Base-by-base conservation (phyloP, 2,329 filamentous ascomycete genomes). In the Cercospora canescens region DNA sequence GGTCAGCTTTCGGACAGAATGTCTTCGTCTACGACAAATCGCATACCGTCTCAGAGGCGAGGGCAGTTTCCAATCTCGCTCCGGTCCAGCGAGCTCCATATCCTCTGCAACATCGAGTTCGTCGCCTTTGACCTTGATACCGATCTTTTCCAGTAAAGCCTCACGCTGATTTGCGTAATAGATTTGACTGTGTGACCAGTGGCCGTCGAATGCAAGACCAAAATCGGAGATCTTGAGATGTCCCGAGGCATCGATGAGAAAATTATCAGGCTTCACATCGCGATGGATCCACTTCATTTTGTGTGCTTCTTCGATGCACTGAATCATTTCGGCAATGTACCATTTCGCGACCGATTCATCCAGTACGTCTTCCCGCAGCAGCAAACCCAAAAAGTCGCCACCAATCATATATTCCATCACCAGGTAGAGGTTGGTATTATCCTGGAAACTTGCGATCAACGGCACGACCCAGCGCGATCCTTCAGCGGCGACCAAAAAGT, bases 321-420 rank as follows among this genome's bases (percentile, higher is more conserved):
- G 82, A 61, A 98, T 91, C 93, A 98, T 98, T 80, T 99, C 94
- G 1, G 94, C 93, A 66, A 96, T 83, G 76, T 98, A 98, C 83
- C 92, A 97, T 68, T 87, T 90, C 4, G 94, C 89, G 50, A 92
- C 87, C 0, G 85, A 82, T 77, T 98, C 95, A 63, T 88, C 88
- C 1, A 99, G 83, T 2, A 92, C 87, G 67, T 95, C 93, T 75
- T 96, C 91, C 16, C 94, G 88, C 63, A 97, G 91, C 16, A 99
- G 81, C 0, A 97, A 80, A 1, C 92, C 92, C 0, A 99, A 84
- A 71, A 99, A 98, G 76, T 99, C 94, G 0, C 95, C 94, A 0
- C 94, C 95, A 2, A 96, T 90, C 93, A 97, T 97, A 76, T 96
- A 99, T 66, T 98, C 94, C 93, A 98, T 97, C 60, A 97, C 91